phyloP scores from a whole-genome alignment of 228 moss, liverwort and hornwort genomes.

The Sphagnum fallax region DNA sequence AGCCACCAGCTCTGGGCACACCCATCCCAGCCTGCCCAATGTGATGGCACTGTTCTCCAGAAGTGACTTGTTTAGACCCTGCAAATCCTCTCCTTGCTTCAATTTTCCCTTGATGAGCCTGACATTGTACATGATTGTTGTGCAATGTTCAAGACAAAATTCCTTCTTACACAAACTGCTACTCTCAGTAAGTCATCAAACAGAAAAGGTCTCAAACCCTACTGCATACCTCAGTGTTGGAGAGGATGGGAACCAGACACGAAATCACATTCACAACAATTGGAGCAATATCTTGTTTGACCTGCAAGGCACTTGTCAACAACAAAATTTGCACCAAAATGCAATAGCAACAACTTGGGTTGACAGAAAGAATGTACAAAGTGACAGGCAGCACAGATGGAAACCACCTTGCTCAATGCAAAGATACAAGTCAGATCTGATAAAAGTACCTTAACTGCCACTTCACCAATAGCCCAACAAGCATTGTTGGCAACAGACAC shows the following conservation, averaged over 20 bases:
- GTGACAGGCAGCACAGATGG: too few species aligned
- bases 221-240: slow-evolving; percentile 67
- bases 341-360: too few species aligned
- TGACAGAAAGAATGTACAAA: too few species aligned
- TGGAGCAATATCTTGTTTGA: slow-evolving; percentile 83
- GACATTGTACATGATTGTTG: too few species aligned
- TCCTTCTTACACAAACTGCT: too few species aligned
- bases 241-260: slow-evolving; percentile 87
- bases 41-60: slow-evolving; percentile 99
- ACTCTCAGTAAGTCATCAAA: too few species aligned
- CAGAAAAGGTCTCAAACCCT: too few species aligned
- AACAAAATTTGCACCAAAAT: too few species aligned
- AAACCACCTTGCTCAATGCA: too few species aligned
- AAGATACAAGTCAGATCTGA: too few species aligned
- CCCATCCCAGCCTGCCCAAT: slow-evolving; percentile 97
- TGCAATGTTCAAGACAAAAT: too few species aligned
- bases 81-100: slow-evolving; percentile 13
- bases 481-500: slow-evolving; percentile 98
- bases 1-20: slow-evolving; percentile 98
- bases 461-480: slow-evolving; percentile 99
- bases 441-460: slow-evolving; percentile 77
- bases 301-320: slow-evolving; percentile 31
- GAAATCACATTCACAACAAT: slow-evolving; percentile 93
- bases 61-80: slow-evolving; percentile 97
- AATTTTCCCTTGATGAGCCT: not conserved